Evolutionary conservation across 108 stramenopile species (phyloP).

Genomic region (Phaeodactylum tricornutum): DNA sequence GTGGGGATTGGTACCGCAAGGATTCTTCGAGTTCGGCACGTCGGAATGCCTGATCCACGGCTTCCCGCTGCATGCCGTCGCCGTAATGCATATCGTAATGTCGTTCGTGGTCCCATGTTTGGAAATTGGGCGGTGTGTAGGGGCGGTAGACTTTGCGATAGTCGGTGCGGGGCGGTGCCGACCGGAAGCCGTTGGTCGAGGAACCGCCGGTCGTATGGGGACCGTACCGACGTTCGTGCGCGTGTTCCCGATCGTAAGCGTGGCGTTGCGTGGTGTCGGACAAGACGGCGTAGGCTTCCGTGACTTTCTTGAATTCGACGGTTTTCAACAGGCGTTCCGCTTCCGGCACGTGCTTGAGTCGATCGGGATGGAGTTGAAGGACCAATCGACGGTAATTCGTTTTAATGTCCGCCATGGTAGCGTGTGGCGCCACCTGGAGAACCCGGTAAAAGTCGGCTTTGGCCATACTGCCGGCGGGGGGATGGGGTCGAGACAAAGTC

Average conservation of each 20-base stretch:
- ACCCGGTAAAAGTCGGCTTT: constrained; percentile 3
- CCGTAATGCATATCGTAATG: constrained; percentile 87
- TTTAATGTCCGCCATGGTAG: constrained; percentile 64
- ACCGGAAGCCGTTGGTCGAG: background rate
- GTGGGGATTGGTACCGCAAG: constrained; percentile 62
- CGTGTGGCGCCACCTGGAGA: constrained; percentile 8
- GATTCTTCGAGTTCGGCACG: constrained; percentile 40
- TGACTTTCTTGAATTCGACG: constrained; percentile 49
- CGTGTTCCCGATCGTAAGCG: constrained; percentile 29
- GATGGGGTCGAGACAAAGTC: too few species aligned
- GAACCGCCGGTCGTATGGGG: background rate
- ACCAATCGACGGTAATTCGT: constrained; percentile 65
- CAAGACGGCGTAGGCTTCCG: constrained; percentile 68
- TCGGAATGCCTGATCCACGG: constrained; percentile 45
- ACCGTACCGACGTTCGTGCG: constrained; percentile 23
- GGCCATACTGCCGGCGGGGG: too few species aligned
- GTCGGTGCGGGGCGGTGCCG: constrained; percentile 8
- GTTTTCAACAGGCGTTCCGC: too few species aligned
- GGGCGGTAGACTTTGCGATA: constrained; percentile 80
- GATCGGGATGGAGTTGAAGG: constrained; percentile 63
- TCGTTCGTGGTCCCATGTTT: constrained; percentile 59
- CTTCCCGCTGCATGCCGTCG: constrained; percentile 70
- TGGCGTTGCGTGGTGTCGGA: constrained; percentile 22
- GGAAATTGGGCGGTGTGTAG: constrained; percentile 54
- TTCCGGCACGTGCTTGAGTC: constrained; percentile 36